Conservation (phyloP, 2,329 filamentous ascomycete genomes). For the Incumbomyces lentus region DNA sequence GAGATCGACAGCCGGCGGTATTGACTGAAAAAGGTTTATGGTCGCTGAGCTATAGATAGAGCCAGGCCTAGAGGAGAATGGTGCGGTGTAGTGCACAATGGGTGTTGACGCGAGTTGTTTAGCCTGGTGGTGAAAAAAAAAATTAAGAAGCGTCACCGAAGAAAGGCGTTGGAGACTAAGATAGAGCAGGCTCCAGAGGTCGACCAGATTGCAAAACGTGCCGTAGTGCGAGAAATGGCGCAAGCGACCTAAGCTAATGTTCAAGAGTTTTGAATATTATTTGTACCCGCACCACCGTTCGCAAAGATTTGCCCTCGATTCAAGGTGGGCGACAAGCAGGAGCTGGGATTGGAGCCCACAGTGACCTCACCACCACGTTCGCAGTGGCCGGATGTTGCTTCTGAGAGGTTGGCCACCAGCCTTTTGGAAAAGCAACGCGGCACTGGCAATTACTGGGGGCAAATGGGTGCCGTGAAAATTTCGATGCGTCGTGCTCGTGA, state of each 20-base stretch:
- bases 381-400: background rate
- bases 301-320: background rate
- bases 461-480: background rate
- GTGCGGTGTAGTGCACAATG: background rate
- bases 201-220: constrained; percentile 5
- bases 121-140: background rate
- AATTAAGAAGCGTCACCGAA: background rate
- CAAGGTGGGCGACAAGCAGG: background rate
- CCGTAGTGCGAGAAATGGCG: constrained; percentile 8
- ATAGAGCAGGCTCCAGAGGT: constrained; percentile 1
- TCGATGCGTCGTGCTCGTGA: constrained; percentile 3
- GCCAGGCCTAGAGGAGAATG: constrained; percentile 6
- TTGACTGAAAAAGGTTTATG: constrained; percentile 10
- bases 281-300: background rate
- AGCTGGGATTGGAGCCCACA: background rate
- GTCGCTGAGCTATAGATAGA: constrained; percentile 14
- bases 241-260: constrained; percentile 4
- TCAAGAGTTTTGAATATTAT: constrained; percentile 1
- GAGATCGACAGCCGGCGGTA: constrained; percentile 16
- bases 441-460: too few relatives aligned
- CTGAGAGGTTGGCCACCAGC: background rate
- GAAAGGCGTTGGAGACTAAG: constrained; percentile 1
- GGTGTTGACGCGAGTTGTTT: constrained; percentile 2
- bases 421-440: too few relatives aligned
- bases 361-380: constrained; percentile 5